Base-by-base conservation (phyloP, 306 rosid genomes). In the Malus sieversii region DNA sequence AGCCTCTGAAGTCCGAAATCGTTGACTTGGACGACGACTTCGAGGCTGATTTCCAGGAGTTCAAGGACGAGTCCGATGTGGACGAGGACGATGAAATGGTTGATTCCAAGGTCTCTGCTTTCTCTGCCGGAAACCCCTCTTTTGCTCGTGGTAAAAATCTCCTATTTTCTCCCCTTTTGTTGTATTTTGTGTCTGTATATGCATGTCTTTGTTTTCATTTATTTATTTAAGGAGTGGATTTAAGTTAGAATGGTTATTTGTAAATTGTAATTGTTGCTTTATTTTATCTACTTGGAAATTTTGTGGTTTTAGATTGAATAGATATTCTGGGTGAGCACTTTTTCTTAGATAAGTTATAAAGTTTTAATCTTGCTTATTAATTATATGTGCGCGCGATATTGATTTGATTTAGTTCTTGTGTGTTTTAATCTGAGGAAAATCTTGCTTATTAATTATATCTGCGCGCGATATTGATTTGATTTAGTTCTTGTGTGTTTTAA, bases 31-130 rank as follows among this genome's bases (percentile, higher is more conserved):
- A 86, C 57, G 91, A 90, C 62, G 93, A 90, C 72, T 95, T 95
- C 79, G 99, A 95, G 78, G 97, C 93, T 19, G 97, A 90, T 70
- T 95, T 95, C 73, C 86, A 82, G 71, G 84, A 84, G 3, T 95
- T 95, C 82, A 92, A 95, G 91, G 99, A 88, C 44, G 97, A 95
- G 2, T 91, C 92, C 4, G 97, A 92, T 10, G 88, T 82, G 10
- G 97, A 92, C 1, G 87, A 86, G 1, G 94, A 85, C 1, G 93
- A 80, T 4, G 96, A 79, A 2, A 80, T 83, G 72, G 75, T 65
- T 3, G 90, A 84, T 82, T 81, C 80, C 70, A 90, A 88, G 83
- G 77, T 87, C 29, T 85, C 85, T 61, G 60, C 83, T 38, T 84
- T 85, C 63, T 68, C 84, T 8, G 72, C 91, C 22, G 10, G 75